Conservation (phyloP, 805 yeast species). For the Zygotorulaspora danielsina region DNA sequence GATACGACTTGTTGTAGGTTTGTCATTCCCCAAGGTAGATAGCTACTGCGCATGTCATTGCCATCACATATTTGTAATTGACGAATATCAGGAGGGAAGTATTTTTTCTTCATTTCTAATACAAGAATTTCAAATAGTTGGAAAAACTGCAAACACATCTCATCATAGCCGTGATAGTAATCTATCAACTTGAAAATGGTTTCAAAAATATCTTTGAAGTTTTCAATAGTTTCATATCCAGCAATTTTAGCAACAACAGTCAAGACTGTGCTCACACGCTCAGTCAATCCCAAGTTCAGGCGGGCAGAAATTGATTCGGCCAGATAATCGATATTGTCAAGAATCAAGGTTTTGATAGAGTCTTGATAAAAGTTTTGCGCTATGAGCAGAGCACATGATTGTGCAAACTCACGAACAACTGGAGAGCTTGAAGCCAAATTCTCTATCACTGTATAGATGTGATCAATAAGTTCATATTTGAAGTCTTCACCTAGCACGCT, state of each 20-base stretch:
- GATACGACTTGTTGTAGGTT: constrained; percentile 42
- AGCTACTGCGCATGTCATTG: constrained; percentile 28
- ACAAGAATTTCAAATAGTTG: constrained; percentile 61
- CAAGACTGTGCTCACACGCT: constrained; percentile 70
- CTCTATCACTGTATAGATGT: constrained; percentile 68
- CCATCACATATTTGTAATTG: constrained; percentile 17
- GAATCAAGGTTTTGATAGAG: constrained; percentile 51
- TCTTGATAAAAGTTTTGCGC: constrained; percentile 51
- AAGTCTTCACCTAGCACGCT: constrained; percentile 37
- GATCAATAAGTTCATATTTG: constrained; percentile 59
- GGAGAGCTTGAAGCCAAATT: constrained; percentile 56
- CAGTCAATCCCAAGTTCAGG: constrained; percentile 63
- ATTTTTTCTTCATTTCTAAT: constrained; percentile 42
- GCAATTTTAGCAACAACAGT: constrained; percentile 65
- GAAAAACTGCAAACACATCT: constrained; percentile 69
- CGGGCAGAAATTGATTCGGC: constrained; percentile 71
- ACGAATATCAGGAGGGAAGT: constrained; percentile 28
- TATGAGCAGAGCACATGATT: constrained; percentile 47
- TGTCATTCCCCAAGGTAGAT: constrained; percentile 59
- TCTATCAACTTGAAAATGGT: constrained; percentile 76
- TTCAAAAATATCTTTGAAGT: constrained; percentile 66
- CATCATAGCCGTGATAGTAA: constrained; percentile 75
- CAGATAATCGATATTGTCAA: constrained; percentile 72
- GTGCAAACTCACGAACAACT: constrained; percentile 47
- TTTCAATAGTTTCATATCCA: constrained; percentile 60